Conservation (phyloP, 768 basidiomycete genomes). For the Candolleomyces eurysporus region DNA sequence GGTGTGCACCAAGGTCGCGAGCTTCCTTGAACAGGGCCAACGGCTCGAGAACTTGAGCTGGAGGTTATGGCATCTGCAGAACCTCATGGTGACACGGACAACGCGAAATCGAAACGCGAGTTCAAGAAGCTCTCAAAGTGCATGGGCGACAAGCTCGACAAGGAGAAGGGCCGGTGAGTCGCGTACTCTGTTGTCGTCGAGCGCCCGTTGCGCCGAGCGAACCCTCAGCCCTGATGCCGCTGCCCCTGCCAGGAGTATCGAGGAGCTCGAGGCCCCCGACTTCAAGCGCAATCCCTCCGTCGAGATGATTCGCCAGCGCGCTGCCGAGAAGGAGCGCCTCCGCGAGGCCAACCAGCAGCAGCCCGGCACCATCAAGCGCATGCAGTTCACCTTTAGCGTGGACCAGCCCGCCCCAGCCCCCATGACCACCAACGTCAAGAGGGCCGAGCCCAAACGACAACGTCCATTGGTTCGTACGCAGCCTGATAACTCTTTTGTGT, state of each 20-base stretch:
- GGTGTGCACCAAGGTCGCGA: slow-evolving; percentile 90
- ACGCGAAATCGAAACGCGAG: slow-evolving; percentile 84
- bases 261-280: slow-evolving; percentile 81
- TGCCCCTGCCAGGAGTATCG: slow-evolving; percentile 60
- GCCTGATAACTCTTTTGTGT: background rate
- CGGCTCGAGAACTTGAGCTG: slow-evolving; percentile 90
- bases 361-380: slow-evolving; percentile 77
- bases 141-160: slow-evolving; percentile 92
- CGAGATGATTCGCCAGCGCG: slow-evolving; percentile 78
- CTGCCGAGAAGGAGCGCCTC: slow-evolving; percentile 76
- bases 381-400: slow-evolving; percentile 89
- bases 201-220: slow-evolving; percentile 5
- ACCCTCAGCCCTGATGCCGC: slow-evolving; percentile 34
- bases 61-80: slow-evolving; percentile 92
- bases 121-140: slow-evolving; percentile 85
- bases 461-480: background rate
- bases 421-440: slow-evolving; percentile 49
- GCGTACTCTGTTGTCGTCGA: background rate
- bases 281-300: slow-evolving; percentile 78
- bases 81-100: slow-evolving; percentile 90
- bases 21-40: slow-evolving; percentile 88
- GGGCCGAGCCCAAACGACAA: slow-evolving; percentile 28
- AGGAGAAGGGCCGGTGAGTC: slow-evolving; percentile 85
- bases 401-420: slow-evolving; percentile 59
- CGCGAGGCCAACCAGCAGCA: slow-evolving; percentile 61